Conservation (phyloP, 208 protist genomes). For the Acanthamoeba triangularis region DNA sequence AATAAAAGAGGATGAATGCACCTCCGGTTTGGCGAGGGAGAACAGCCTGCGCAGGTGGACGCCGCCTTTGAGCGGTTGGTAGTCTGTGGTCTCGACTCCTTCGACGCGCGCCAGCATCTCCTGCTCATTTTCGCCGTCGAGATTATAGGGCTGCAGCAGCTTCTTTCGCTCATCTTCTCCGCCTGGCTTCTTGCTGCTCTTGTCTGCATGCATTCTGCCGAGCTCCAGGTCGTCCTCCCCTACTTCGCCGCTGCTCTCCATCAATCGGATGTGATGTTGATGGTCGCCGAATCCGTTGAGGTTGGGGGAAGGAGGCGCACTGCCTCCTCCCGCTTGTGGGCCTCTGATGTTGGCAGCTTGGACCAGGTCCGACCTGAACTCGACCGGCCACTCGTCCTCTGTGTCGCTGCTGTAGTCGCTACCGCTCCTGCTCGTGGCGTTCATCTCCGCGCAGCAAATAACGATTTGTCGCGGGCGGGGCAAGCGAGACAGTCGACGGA, state of each 20-base stretch:
- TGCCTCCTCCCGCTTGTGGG: not conserved
- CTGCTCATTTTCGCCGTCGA: not conserved
- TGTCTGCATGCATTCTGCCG: not conserved
- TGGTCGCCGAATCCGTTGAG: not conserved
- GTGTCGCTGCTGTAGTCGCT: not conserved
- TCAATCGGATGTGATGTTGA: not conserved
- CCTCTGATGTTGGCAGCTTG: not conserved
- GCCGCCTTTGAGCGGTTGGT: conserved; percentile 16
- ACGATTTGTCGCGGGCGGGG: too few relatives aligned
- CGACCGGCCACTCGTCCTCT: conserved; percentile 14
- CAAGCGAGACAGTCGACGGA: too few relatives aligned
- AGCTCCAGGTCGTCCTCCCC: not conserved
- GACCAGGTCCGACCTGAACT: conserved; percentile 27
- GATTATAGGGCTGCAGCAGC: not conserved
- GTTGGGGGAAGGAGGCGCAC: not conserved
- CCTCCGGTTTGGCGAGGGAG: conserved; percentile 39
- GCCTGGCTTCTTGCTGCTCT: not conserved
- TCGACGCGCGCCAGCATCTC: conserved; percentile 3
- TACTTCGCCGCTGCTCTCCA: not conserved
- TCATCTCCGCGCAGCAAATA: not conserved
- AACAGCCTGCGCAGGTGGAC: conserved; percentile 16
- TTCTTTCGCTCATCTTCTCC: not conserved
- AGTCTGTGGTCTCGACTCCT: not conserved
- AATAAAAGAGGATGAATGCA: not conserved
- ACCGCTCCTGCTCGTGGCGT: not conserved